Base-by-base conservation (phyloP, 2,329 filamentous ascomycete species). In the Ophiostoma sp. region DNA sequence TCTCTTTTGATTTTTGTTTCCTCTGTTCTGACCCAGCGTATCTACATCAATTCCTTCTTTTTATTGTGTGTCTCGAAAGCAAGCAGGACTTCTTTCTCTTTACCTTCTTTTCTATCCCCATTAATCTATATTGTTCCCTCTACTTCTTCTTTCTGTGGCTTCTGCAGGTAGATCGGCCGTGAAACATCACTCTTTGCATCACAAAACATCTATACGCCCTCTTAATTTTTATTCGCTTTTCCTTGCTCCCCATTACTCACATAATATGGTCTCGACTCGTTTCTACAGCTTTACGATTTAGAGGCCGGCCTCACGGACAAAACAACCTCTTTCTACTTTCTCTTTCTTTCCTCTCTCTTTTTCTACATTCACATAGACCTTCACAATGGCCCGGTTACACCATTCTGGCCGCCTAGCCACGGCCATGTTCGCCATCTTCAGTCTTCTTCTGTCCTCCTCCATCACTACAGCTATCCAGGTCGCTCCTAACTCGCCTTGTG, bases 401-500 rank as follows among this genome's bases (percentile, higher is more conserved):
- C 17, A 33, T 9, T 52, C 61, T 15, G 61, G 45, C 63, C 36
- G 36, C 52, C 55, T 48, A 25, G 69, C 69, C 55, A 45, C 57
- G 57, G 61, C 28, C 61, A 12, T 72, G 11, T 39, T 22, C n/a
- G 22, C 19, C 15, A 11, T 59, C 11, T 19, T 61, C 19, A 22
- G 25, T 11, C 25, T 33, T 17, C 4, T 36, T 19, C 2, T n/a
- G 4, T 22, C 17, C 50, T 63, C 7, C 7, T 50, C 45, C 8
- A 61, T 17, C 79, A 36, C 63, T 77, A 52, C 73, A 78, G 39
- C 83, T 6, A 80, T 89, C 22, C 85, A 86, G 77, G 86, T 88
- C 69, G 83, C 87, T 15, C 85, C 87, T 42, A 84, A 85, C 75
- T 89, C 87, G 61, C 87, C 87, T 8, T 89, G 87, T 76, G 79